phyloP scores from a whole-genome alignment of 495 filamentous ascomycete genomes.

The Podospora pseudopauciseta region DNA sequence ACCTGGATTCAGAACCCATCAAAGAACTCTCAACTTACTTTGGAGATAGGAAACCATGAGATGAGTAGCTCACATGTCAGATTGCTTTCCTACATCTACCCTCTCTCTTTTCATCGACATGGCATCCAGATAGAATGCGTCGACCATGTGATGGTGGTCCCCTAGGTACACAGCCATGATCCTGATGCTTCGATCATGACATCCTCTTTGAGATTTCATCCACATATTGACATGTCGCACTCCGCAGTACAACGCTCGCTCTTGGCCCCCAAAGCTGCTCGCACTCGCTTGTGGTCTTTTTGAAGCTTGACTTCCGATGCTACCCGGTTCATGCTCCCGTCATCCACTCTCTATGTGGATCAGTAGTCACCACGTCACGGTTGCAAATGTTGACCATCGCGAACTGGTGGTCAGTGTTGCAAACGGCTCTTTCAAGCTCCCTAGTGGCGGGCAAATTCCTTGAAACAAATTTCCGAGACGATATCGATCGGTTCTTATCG shows the following conservation, averaged over 20 bases:
- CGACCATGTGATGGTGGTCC: no score
- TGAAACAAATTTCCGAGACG: neutral
- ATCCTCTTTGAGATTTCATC: neutral
- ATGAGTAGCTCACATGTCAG: no score
- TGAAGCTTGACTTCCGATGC: neutral
- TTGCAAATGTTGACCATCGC: no score
- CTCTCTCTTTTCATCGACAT: no score
- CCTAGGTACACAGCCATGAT: neutral
- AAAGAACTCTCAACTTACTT: no score
- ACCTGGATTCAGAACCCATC: no score
- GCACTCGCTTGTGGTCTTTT: neutral
- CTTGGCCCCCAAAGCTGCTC: neutral
- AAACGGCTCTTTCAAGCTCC: no score
- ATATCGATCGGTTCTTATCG: neutral
- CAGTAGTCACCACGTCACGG: no score
- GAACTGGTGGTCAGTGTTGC: no score
- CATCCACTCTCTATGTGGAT: neutral
- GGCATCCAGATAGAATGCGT: no score
- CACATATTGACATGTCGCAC: neutral
- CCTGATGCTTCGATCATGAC: neutral
- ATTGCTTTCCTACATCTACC: no score
- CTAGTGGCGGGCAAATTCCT: neutral
- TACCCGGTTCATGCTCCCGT: neutral
- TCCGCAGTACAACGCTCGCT: neutral
- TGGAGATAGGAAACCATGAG: no score